Evolutionary conservation across 2,329 filamentous ascomycete genomes (phyloP).

Genomic region (Talaromyces sp.): DNA sequence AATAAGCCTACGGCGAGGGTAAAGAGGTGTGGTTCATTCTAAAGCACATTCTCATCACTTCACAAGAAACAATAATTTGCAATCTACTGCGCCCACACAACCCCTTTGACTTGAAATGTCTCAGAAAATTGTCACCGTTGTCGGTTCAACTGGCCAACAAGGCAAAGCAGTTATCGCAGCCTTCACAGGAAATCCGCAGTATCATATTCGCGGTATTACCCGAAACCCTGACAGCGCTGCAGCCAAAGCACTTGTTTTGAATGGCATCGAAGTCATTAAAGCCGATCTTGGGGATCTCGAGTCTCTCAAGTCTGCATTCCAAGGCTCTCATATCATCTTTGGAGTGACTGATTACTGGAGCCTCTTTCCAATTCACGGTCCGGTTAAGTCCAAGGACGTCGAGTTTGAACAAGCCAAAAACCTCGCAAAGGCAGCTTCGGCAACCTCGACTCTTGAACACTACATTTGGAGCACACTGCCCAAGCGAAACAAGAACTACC

Average conservation of each 20-base stretch:
- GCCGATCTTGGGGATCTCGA: conserved; percentile 28
- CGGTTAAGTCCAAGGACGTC: not conserved
- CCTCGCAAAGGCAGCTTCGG: conserved; percentile 52
- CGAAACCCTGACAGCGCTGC: conserved; percentile 25
- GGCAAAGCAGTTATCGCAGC: conserved; percentile 37
- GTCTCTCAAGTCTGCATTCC: conserved; percentile 31
- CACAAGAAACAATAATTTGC: no score
- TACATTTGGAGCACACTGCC: conserved; percentile 51
- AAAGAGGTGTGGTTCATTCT: no score
- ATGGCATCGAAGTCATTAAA: conserved; percentile 29
- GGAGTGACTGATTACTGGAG: conserved; percentile 55
- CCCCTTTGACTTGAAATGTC: not conserved
- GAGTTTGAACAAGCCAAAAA: conserved; percentile 42
- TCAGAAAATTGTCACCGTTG: conserved; percentile 30
- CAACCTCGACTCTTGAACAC: conserved; percentile 35
- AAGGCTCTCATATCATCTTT: conserved; percentile 53
- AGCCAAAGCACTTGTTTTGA: conserved; percentile 22
- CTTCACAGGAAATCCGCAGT: conserved; percentile 19
- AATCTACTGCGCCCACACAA: no score
- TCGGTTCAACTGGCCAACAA: conserved; percentile 44
- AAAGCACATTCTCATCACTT: no score
- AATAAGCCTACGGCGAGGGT: no score
- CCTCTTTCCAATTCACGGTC: not conserved
- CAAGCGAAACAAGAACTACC: conserved; percentile 35
- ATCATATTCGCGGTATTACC: conserved; percentile 32